Percentiles rank a stretch among this genome's conserved stretches.
These are phyloP conservation scores for Macadamia integrifolia DNA, from an alignment of 164 flowering plant genomes.

Conservation along the genomic window DNA sequence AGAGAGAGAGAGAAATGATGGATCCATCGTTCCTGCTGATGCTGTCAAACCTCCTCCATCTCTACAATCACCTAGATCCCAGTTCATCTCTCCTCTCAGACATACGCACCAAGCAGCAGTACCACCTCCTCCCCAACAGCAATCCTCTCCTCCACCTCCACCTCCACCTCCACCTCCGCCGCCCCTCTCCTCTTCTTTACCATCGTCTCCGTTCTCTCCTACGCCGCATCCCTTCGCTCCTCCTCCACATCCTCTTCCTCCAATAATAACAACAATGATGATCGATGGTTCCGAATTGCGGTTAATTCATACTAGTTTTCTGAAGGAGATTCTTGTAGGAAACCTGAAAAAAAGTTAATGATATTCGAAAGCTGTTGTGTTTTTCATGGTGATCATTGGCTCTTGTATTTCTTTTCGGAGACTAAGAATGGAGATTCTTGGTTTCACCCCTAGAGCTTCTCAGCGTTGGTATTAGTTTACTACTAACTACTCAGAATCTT, in stretches of 20 bases:
- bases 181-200: conserved; percentile 27
- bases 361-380: too few relatives aligned
- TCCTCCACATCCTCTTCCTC: conserved; percentile 16
- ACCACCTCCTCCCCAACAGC: conserved; percentile 27
- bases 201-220: conserved; percentile 26
- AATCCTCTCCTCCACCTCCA: conserved; percentile 17
- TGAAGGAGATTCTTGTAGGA: too few relatives aligned
- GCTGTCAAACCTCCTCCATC: conserved; percentile 89
- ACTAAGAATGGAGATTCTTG: too few relatives aligned
- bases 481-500: too few relatives aligned
- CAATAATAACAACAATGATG: conserved; percentile 10
- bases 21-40: conserved; percentile 68
- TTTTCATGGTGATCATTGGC: too few relatives aligned
- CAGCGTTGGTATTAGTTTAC: too few relatives aligned
- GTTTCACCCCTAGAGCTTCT: too few relatives aligned
- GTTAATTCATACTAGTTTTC: too few relatives aligned
- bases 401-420: too few relatives aligned
- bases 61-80: conserved; percentile 84
- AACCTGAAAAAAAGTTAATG: too few relatives aligned
- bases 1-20: conserved; percentile 29
- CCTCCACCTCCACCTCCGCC: conserved; percentile 19
- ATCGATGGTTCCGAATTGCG: too few relatives aligned
- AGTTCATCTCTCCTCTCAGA: conserved; percentile 47
- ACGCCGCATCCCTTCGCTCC: conserved; percentile 53
- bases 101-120: conserved; percentile 21